These are phyloP conservation scores for Gynochthodes officinalis DNA, from an alignment of 257 asterid species.

Conservation along the genomic window DNA sequence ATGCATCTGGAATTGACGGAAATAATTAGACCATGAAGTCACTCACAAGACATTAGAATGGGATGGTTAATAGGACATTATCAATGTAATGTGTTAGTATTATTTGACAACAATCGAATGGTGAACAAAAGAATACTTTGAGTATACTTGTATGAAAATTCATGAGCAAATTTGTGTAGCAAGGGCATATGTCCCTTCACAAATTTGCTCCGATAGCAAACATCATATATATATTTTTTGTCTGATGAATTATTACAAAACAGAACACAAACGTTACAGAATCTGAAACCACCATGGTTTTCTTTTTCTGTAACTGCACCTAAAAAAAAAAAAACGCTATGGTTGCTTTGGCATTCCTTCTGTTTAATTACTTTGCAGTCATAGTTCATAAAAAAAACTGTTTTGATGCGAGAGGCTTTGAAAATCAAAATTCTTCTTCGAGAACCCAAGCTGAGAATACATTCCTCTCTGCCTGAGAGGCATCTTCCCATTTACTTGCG, in stretches of 20 bases:
- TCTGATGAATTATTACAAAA: slow-evolving; percentile 36
- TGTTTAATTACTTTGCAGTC: slow-evolving; percentile 26
- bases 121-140: slow-evolving; percentile 17
- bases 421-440: slow-evolving; percentile 33
- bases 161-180: slow-evolving; percentile 16
- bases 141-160: neutral
- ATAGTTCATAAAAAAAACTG: slow-evolving; percentile 27
- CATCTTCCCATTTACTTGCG: slow-evolving; percentile 18
- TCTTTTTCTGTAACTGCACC: slow-evolving; percentile 23
- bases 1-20: neutral
- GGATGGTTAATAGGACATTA: neutral
- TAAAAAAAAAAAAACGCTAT: slow-evolving; percentile 26
- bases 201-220: slow-evolving; percentile 23
- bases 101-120: neutral
- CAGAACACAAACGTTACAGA: slow-evolving; percentile 35
- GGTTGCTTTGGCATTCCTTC: slow-evolving; percentile 21
- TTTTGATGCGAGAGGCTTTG: slow-evolving; percentile 29
- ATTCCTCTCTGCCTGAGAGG: slow-evolving; percentile 27
- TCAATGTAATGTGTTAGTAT: neutral
- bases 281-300: slow-evolving; percentile 48
- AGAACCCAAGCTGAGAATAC: slow-evolving; percentile 53
- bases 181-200: slow-evolving; percentile 16
- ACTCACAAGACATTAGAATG: neutral
- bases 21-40: neutral
- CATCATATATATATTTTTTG: slow-evolving; percentile 18